phyloP scores from a whole-genome alignment of 176 grass and related monocot genomes.

The Eremochloa ophiuroides region DNA sequence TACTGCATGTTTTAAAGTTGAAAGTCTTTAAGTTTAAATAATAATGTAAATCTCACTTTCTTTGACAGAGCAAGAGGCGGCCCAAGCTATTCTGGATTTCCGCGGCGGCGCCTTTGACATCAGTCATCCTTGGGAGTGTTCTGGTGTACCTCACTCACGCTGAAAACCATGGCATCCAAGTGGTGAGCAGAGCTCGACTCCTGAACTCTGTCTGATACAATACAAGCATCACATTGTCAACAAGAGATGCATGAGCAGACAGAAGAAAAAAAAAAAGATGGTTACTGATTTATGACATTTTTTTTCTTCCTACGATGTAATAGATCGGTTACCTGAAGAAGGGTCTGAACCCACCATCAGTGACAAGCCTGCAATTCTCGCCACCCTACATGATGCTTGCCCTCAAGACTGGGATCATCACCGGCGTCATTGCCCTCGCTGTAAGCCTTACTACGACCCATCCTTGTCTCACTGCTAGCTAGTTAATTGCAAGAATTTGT shows the following conservation, averaged over 20 bases:
- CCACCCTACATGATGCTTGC: constrained; percentile 67
- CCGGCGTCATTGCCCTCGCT: constrained; percentile 81
- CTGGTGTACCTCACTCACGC: constrained; percentile 82
- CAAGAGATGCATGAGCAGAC: not conserved
- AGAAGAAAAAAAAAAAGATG: not conserved
- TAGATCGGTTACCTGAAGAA: constrained; percentile 95
- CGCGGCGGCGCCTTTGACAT: constrained; percentile 81
- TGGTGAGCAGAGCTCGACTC: constrained; percentile 54
- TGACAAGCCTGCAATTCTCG: constrained; percentile 56
- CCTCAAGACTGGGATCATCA: constrained; percentile 84
- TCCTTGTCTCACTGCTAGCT: too few species aligned
- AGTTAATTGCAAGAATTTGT: not conserved
- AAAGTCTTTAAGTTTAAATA: not conserved
- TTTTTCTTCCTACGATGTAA: not conserved
- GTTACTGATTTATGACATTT: not conserved
- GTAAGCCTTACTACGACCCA: constrained; percentile 37
- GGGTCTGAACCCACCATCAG: constrained; percentile 76
- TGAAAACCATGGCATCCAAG: constrained; percentile 94
- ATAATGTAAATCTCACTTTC: not conserved
- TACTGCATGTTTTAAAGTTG: not conserved
- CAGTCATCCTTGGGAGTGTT: constrained; percentile 66
- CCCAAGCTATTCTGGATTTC: constrained; percentile 85
- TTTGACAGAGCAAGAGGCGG: constrained; percentile 64
- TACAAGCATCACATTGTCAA: not conserved
- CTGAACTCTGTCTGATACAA: not conserved